Base-by-base conservation (phyloP, 202 grass and related monocot genomes). In the Zoysia matrella region DNA sequence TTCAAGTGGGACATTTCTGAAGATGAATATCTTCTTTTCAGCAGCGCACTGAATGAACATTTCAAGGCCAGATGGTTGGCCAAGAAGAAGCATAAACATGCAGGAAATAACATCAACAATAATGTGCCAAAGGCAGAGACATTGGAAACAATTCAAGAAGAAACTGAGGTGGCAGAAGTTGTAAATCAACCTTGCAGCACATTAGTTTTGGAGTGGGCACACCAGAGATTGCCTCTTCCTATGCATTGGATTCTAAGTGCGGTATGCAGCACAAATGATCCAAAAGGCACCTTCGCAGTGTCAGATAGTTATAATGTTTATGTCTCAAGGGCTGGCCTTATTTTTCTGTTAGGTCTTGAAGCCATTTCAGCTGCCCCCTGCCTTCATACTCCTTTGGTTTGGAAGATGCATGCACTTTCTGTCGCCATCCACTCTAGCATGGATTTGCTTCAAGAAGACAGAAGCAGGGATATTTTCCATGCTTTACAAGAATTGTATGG, bases 381-480 rank as follows among this genome's bases (percentile, higher is more conserved):
- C 58, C 87, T 81, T 69, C 87, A 82, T 83, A 60, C 58, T 81
- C 72, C 89, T 83, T 86, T 95, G 65, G 86, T 99, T 82, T 99
- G 92, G 92, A 99, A 99, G 82, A 89, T 93, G 56, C 92, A 99
- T 88, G 83, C 92, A 81, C 80, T 99, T 79, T 99, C 96, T 11
- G 85, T 84, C 56, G 90, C 92, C 72, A 68, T 99, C 82, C 70
- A 69, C 22, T 66, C 44, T 68, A 89, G 71, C 72, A 95, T 95
- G 87, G 87, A 92, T 71, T 89, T 95, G 69, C 89, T 95, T 69
- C 82, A 78, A 77, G 96, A 98, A 79, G 88, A 91, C 39, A 92
- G 78, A 78, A 99, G 90, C 64, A 90, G 82, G 81, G 85, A 82
- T 85, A 74, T 92, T 89, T 95, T 99, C 42, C 52, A 78, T 81